These are phyloP conservation scores for Tausonia pullulans DNA, from an alignment of 1,284 basidiomycete genomes.

Conservation along the genomic window DNA sequence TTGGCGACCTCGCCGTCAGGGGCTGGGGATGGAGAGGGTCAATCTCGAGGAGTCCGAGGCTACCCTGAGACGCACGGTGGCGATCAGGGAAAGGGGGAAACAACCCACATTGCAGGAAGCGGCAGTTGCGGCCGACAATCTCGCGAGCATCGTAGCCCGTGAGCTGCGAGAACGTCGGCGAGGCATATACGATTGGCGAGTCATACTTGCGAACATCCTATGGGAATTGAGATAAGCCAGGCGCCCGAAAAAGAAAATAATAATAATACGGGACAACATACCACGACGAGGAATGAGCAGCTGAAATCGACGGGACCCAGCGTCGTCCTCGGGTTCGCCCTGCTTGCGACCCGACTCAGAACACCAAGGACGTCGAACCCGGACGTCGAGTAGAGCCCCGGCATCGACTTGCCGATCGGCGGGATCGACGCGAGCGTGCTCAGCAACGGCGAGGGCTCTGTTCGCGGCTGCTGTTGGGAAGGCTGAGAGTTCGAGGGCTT, in stretches of 20 bases:
- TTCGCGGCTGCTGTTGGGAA: slow-evolving; percentile 13
- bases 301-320: slow-evolving; percentile 86
- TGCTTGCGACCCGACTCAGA: slow-evolving; percentile 59
- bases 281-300: slow-evolving; percentile 74
- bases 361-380: slow-evolving; percentile 84
- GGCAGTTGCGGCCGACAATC: slow-evolving; percentile 79
- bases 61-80: neutral
- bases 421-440: slow-evolving; percentile 6
- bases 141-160: slow-evolving; percentile 73
- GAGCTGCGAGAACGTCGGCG: slow-evolving; percentile 62
- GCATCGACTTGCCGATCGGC: slow-evolving; percentile 10
- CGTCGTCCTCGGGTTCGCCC: slow-evolving; percentile 61
- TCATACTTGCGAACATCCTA: slow-evolving; percentile 68
- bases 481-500: slow-evolving; percentile 4
- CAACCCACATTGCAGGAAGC: slow-evolving; percentile 43
- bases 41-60: neutral
- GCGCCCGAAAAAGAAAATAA: neutral
- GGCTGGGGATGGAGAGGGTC: slow-evolving; percentile 39
- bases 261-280: slow-evolving; percentile 19
- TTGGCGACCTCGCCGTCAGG: slow-evolving; percentile 55
- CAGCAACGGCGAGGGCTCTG: too few species aligned
- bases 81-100: neutral
- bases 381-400: slow-evolving; percentile 61
- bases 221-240: neutral
- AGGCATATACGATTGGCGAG: slow-evolving; percentile 76